phyloP scores from a whole-genome alignment of 164 flowering plant genomes.

The Tetracentron sinense region DNA sequence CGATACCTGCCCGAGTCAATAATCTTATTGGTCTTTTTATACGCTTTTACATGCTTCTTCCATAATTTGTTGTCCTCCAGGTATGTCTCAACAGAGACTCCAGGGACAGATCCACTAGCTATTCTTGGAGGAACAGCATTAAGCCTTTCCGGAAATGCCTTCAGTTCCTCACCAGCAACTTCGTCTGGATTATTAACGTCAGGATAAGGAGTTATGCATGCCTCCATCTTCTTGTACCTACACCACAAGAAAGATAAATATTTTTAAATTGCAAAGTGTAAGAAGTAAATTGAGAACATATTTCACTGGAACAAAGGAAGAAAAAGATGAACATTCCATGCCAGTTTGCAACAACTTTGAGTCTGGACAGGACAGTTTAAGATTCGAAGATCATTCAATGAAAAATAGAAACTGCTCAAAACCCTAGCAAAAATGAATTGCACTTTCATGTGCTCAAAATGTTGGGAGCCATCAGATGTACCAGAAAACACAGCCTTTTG shows the following conservation, averaged over 20 bases:
- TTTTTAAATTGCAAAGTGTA: too few relatives aligned
- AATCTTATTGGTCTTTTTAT: slow-evolving; percentile 61
- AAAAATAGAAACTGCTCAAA: too few relatives aligned
- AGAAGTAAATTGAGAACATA: too few relatives aligned
- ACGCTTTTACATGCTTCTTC: slow-evolving; percentile 81
- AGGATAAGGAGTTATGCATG: slow-evolving; percentile 69
- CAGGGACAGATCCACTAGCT: slow-evolving; percentile 68
- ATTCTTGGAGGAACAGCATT: slow-evolving; percentile 79
- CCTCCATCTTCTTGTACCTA: slow-evolving; percentile 91
- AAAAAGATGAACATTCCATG: too few relatives aligned
- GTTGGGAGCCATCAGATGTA: too few relatives aligned
- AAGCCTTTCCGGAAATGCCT: slow-evolving; percentile 72
- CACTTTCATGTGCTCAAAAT: too few relatives aligned
- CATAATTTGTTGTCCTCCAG: slow-evolving; percentile 63
- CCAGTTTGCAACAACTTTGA: too few relatives aligned
- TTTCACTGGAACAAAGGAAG: too few relatives aligned
- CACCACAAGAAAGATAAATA: neutral
- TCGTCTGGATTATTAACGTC: slow-evolving; percentile 43
- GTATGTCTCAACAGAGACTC: slow-evolving; percentile 64
- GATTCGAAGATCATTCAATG: too few relatives aligned
- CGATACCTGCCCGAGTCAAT: slow-evolving; percentile 82
- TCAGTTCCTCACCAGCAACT: slow-evolving; percentile 58
- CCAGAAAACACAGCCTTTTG: too few relatives aligned
- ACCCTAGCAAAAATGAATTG: too few relatives aligned
- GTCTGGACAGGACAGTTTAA: too few relatives aligned